Evolutionary conservation across 768 basidiomycete genomes (phyloP).

Genomic region (Gloeostereum incarnatum): DNA sequence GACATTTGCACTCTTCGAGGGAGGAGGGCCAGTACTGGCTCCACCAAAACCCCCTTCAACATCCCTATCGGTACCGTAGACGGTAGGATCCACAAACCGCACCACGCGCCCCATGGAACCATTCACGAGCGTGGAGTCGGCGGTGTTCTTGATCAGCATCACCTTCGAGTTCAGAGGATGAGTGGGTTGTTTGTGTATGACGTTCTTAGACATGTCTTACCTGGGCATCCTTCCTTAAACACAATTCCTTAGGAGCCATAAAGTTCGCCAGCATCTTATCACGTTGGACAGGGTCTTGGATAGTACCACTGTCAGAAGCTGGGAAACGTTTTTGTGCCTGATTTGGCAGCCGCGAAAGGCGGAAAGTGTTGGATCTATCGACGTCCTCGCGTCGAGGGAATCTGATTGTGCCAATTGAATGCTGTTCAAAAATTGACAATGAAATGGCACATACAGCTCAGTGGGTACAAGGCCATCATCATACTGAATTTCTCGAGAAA

Average conservation of each 20-base stretch:
- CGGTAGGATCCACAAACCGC: slow-evolving; percentile 53
- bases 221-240: slow-evolving; percentile 73
- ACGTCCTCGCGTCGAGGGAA: slow-evolving; percentile 93
- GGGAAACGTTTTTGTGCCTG: slow-evolving; percentile 36
- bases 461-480: slow-evolving; percentile 82
- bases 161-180: slow-evolving; percentile 30
- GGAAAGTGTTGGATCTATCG: slow-evolving; percentile 66
- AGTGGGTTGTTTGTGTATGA: neutral
- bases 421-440: neutral
- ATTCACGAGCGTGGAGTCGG: slow-evolving; percentile 78
- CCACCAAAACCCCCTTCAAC: slow-evolving; percentile 20
- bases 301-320: slow-evolving; percentile 55
- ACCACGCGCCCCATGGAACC: slow-evolving; percentile 86
- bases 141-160: slow-evolving; percentile 93
- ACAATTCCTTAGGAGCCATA: slow-evolving; percentile 73
- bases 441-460: slow-evolving; percentile 56
- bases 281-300: slow-evolving; percentile 44
- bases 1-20: slow-evolving; percentile 10
- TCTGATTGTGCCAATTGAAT: slow-evolving; percentile 26
- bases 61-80: slow-evolving; percentile 33
- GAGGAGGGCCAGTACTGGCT: slow-evolving; percentile 1
- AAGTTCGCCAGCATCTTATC: slow-evolving; percentile 83
- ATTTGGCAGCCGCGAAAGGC: slow-evolving; percentile 54
- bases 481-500: slow-evolving; percentile 67
- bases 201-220: slow-evolving; percentile 15